Conservation (phyloP, 225 moss, liverwort and hornwort species). For the Antitrichia curtipendula region DNA sequence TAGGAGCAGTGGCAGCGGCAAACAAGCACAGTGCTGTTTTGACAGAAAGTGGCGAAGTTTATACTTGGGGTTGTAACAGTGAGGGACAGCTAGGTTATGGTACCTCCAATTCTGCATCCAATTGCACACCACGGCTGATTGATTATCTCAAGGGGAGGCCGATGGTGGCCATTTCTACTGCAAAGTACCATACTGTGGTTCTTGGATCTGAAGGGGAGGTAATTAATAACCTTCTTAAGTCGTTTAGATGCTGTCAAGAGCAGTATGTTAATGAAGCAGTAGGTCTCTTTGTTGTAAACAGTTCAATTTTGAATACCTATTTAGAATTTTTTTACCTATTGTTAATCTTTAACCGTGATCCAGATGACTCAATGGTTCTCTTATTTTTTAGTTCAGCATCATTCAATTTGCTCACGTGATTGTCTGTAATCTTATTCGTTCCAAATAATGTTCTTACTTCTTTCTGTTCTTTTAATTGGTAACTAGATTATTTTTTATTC, state of each 20-base stretch:
- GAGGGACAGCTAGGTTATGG: slow-evolving; percentile 95
- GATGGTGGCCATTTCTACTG: slow-evolving; percentile 59
- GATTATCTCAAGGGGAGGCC: slow-evolving; percentile 84
- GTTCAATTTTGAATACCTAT: not conserved
- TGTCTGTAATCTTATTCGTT: not conserved
- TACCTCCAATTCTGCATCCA: slow-evolving; percentile 91
- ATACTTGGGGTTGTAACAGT: slow-evolving; percentile 94
- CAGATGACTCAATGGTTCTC: not conserved
- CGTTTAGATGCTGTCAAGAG: not conserved
- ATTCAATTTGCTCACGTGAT: not conserved
- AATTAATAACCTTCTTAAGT: not conserved
- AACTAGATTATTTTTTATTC: not conserved
- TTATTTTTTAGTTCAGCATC: not conserved
- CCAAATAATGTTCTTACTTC: not conserved
- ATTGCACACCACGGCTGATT: slow-evolving; percentile 64
- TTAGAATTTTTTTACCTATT: not conserved
- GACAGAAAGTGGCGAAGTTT: slow-evolving; percentile 80
- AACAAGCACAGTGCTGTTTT: slow-evolving; percentile 97
- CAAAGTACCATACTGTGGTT: slow-evolving; percentile 87
- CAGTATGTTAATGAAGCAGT: not conserved
- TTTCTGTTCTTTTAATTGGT: not conserved
- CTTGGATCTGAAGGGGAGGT: slow-evolving; percentile 93
- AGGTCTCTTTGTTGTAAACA: not conserved
- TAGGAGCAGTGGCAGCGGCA: slow-evolving; percentile 80
- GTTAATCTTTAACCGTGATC: not conserved